phyloP scores from a whole-genome alignment of 2,329 filamentous ascomycete species.

The Fusarium buharicum region DNA sequence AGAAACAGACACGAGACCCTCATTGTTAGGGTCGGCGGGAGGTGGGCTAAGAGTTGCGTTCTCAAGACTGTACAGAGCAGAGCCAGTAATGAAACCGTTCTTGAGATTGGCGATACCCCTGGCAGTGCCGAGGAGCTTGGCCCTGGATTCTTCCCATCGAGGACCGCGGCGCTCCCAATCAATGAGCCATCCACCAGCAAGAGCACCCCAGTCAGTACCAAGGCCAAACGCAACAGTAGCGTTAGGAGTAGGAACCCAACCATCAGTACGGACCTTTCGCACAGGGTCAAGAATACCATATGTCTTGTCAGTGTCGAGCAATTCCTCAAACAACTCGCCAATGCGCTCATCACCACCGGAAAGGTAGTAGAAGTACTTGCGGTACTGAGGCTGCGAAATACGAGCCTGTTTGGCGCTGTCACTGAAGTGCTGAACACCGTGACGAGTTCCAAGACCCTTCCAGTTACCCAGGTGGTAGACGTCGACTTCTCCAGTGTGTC shows the following conservation, averaged over 20 bases:
- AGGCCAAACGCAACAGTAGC: conserved; percentile 60
- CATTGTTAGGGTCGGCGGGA: conserved; percentile 62
- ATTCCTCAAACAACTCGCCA: conserved; percentile 63
- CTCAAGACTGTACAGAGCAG: conserved; percentile 61
- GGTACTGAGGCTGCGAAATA: conserved; percentile 65
- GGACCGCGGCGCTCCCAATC: conserved; percentile 68
- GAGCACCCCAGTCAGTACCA: conserved; percentile 68
- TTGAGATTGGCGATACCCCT: conserved; percentile 64
- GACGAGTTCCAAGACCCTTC: conserved; percentile 69
- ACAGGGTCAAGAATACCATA: conserved; percentile 65
- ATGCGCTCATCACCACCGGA: conserved; percentile 67
- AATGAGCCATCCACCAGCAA: conserved; percentile 67
- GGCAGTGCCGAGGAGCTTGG: conserved; percentile 61
- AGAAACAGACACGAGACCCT: conserved; percentile 61
- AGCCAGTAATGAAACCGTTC: conserved; percentile 68
- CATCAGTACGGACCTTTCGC: conserved; percentile 67
- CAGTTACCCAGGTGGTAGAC: conserved; percentile 68
- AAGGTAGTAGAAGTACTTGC: conserved; percentile 66
- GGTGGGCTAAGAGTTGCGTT: conserved; percentile 63
- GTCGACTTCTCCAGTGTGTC: conserved; percentile 70
- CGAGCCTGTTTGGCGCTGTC: conserved; percentile 71
- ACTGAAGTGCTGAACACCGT: conserved; percentile 70
- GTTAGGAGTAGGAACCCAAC: conserved; percentile 57
- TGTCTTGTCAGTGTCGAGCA: conserved; percentile 62
- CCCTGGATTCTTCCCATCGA: conserved; percentile 62